Evolutionary conservation across 306 rosid species (phyloP).

Genomic region (Alnus rubra): DNA sequence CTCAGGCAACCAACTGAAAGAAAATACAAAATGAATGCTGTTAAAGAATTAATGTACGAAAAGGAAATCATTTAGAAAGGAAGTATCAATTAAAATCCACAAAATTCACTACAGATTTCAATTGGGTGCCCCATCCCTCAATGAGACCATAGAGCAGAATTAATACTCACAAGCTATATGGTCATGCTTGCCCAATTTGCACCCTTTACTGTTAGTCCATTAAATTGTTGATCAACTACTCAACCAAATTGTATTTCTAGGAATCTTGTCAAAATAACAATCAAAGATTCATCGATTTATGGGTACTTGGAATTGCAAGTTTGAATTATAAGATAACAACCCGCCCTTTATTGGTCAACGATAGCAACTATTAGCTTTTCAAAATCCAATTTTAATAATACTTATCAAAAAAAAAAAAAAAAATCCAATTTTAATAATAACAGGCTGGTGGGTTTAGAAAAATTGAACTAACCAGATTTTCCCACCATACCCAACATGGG

Average conservation of each 20-base stretch:
- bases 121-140: not conserved
- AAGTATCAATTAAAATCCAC: not conserved
- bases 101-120: not conserved
- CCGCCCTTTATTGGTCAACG: not conserved
- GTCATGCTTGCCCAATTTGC: not conserved
- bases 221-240: not conserved
- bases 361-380: not conserved
- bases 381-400: not conserved
- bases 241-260: not conserved
- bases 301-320: not conserved
- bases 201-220: not conserved
- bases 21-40: constrained; percentile 9
- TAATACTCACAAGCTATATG: not conserved
- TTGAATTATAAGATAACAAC: not conserved
- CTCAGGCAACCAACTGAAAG: constrained; percentile 90
- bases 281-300: not conserved
- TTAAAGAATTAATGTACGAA: constrained; percentile 18
- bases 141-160: not conserved
- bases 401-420: too few relatives aligned
- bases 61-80: not conserved
- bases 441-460: not conserved
- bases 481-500: not conserved
- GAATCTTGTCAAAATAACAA: not conserved
- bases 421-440: not conserved
- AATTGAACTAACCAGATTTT: not conserved